Conservation (phyloP, 2,329 filamentous ascomycete species). For the Venturiaceae sp. region DNA sequence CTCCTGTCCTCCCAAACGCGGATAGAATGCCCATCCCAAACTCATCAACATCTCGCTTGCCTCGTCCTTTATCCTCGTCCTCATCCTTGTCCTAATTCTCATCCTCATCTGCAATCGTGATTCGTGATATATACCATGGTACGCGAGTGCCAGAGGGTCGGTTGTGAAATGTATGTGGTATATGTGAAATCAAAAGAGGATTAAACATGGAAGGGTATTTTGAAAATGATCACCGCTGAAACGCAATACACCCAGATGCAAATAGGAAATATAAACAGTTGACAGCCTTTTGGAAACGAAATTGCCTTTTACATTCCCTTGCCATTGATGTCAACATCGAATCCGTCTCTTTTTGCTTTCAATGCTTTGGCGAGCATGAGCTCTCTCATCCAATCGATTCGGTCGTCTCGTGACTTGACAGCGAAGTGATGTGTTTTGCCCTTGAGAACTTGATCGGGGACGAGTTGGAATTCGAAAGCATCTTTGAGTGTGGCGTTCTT, state of each 20-base stretch:
- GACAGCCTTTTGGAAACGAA: neutral
- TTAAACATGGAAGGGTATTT: neutral
- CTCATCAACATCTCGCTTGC: neutral
- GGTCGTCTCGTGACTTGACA: constrained; percentile 74
- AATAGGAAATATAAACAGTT: neutral
- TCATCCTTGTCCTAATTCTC: too few relatives aligned
- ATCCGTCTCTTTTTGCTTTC: constrained; percentile 75
- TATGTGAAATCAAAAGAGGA: neutral
- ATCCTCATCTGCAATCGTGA: neutral
- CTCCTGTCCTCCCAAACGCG: neutral
- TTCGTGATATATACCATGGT: neutral
- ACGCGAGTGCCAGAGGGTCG: neutral
- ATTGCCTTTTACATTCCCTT: neutral
- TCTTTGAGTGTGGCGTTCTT: constrained; percentile 44
- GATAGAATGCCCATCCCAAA: neutral
- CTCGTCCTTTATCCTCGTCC: too few relatives aligned
- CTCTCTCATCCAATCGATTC: constrained; percentile 96
- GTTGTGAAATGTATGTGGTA: neutral
- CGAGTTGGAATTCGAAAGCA: constrained; percentile 74
- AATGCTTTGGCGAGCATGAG: constrained; percentile 83
- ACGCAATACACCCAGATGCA: neutral
- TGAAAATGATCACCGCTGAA: neutral
- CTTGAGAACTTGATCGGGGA: constrained; percentile 46
- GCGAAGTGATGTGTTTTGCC: constrained; percentile 92
- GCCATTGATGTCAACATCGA: constrained; percentile 49